These are phyloP conservation scores for Ogataea chonburiensis DNA, from an alignment of 805 yeast genomes.

Conservation along the genomic window DNA sequence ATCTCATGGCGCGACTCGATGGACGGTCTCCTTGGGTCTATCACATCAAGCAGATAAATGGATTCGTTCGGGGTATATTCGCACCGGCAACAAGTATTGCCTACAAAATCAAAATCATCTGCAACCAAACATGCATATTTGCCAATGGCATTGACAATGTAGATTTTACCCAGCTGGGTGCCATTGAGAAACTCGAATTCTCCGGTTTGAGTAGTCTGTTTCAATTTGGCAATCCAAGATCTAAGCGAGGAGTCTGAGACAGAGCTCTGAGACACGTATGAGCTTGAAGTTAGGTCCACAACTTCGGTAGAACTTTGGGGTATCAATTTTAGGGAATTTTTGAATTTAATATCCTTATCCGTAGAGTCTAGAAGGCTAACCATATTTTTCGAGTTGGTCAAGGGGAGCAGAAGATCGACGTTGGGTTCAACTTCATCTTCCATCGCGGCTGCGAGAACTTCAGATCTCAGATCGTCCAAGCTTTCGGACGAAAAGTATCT, in stretches of 20 bases:
- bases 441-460: constrained; percentile 11
- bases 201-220: constrained; percentile 2
- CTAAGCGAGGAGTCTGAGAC: constrained; percentile 6
- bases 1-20: constrained; percentile 19
- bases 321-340: constrained; percentile 3
- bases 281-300: constrained; percentile 19
- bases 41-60: constrained; percentile 15
- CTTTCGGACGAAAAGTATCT: constrained; percentile 11
- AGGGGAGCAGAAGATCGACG: constrained; percentile 11
- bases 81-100: constrained; percentile 40
- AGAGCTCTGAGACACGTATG: constrained; percentile 1
- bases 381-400: constrained; percentile 14
- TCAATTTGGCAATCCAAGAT: constrained; percentile 14
- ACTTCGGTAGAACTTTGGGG: constrained; percentile 7
- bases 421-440: constrained; percentile 8
- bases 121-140: constrained; percentile 42
- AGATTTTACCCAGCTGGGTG: constrained; percentile 23
- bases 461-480: constrained; percentile 16
- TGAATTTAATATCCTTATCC: constrained; percentile 7
- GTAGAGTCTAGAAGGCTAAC: constrained; percentile 14
- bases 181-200: constrained; percentile 2
- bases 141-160: constrained; percentile 40
- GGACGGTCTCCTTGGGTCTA: constrained; percentile 34
- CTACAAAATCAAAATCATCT: constrained; percentile 35
- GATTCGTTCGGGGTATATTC: constrained; percentile 24